A percentile compares a stretch with the other conserved stretches of the same genome.
Conservation (phyloP, 2,329 filamentous ascomycete genomes). For the Nemania sp. region DNA sequence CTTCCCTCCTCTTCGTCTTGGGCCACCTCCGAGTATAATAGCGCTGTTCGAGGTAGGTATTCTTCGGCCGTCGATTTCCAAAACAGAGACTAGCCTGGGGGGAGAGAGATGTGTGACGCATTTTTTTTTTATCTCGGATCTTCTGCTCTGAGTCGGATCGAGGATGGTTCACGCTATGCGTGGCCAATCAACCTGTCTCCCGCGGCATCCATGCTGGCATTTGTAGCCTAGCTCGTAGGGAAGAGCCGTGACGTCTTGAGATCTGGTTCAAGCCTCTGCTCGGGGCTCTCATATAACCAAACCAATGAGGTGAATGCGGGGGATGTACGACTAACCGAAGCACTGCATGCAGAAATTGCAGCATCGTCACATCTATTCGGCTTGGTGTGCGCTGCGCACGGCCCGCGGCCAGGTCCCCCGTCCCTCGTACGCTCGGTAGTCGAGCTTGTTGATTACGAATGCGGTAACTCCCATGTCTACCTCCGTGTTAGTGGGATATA, state of each 20-base stretch:
- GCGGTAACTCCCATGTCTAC: not conserved
- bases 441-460: not conserved
- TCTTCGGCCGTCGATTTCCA: not conserved
- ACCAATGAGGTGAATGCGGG: constrained; percentile 16
- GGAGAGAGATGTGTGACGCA: not conserved
- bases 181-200: not conserved
- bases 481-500: not conserved
- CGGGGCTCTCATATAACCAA: not conserved
- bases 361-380: not conserved
- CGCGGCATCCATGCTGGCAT: not conserved
- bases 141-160: not conserved
- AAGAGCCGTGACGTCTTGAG: not conserved
- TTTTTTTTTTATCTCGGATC: not conserved
- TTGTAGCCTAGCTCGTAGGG: not conserved
- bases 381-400: constrained; percentile 2
- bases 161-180: not conserved
- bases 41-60: not conserved
- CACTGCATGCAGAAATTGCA: not conserved
- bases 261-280: not conserved
- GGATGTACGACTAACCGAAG: not conserved
- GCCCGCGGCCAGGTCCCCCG: constrained; percentile 2
- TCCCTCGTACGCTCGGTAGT: not conserved
- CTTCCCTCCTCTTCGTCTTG: not conserved
- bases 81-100: constrained; percentile 2
- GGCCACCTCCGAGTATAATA: not conserved